Percentiles rank a stretch among this genome's conserved stretches.
Evolutionary conservation across 2,329 filamentous ascomycete species (phyloP).

Genomic region (Diaporthe batatas): DNA sequence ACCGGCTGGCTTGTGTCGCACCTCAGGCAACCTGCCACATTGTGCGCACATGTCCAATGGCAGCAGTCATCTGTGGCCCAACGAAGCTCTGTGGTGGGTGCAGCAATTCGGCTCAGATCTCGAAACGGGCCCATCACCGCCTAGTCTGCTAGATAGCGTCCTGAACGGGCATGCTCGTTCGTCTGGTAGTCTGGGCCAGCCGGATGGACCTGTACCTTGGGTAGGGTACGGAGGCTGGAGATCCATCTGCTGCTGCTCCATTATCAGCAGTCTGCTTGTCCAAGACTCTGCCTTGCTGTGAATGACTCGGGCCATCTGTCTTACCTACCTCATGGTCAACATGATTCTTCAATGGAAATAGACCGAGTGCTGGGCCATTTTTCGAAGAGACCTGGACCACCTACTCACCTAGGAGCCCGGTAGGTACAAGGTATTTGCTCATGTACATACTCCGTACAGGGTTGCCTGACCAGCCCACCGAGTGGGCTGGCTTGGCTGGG

Average conservation of each 20-base stretch:
- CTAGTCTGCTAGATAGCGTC: constrained; percentile 2
- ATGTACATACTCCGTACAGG: neutral
- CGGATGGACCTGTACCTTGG: neutral
- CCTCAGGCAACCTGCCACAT: constrained; percentile 19
- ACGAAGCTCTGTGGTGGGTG: neutral
- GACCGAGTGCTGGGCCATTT: neutral
- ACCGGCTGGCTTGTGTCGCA: constrained; percentile 29
- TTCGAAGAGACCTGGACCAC: neutral
- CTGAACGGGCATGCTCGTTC: constrained; percentile 2
- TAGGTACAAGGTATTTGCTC: neutral
- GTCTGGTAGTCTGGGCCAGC: constrained; percentile 8
- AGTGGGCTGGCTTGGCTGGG: too few relatives aligned
- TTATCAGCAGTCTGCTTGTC: neutral
- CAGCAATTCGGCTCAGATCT: constrained; percentile 17
- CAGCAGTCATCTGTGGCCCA: neutral
- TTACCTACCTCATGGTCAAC: too few relatives aligned
- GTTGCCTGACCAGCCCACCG: neutral
- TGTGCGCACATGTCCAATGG: constrained; percentile 19
- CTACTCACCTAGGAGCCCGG: too few relatives aligned
- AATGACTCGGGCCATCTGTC: neutral
- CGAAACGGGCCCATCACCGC: constrained; percentile 18
- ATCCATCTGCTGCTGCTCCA: neutral
- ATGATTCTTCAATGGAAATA: too few relatives aligned
- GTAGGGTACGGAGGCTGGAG: too few relatives aligned
- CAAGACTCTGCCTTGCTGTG: neutral